A percentile compares a stretch with the other conserved stretches of the same genome.
phyloP scores from a whole-genome alignment of 2,329 filamentous ascomycete species.

The Dryadomyces quercivorus region DNA sequence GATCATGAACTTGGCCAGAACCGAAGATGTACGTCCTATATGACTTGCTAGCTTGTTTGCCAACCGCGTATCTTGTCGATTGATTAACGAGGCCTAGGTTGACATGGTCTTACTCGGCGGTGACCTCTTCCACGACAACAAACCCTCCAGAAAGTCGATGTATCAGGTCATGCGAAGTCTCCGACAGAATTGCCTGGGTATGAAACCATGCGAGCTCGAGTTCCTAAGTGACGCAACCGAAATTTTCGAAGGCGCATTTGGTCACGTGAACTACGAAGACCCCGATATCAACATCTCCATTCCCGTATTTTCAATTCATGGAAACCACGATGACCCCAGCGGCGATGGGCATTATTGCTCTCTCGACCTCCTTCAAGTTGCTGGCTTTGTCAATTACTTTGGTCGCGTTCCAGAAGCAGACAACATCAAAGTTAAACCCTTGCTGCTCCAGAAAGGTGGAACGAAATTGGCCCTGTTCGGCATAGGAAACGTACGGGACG shows the following conservation, averaged over 20 bases:
- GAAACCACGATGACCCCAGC: constrained; percentile 97
- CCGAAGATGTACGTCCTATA: constrained; percentile 50
- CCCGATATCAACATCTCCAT: constrained; percentile 95
- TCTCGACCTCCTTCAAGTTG: constrained; percentile 80
- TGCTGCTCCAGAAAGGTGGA: constrained; percentile 82
- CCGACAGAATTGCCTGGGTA: constrained; percentile 84
- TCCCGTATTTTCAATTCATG: constrained; percentile 95
- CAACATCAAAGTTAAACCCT: constrained; percentile 83
- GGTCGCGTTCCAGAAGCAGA: constrained; percentile 85
- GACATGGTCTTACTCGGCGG: constrained; percentile 95
- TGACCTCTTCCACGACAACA: constrained; percentile 96
- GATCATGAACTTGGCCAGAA: constrained; percentile 77
- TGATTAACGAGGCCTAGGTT: constrained; percentile 33
- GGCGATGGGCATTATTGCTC: constrained; percentile 88
- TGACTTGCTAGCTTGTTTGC: background rate
- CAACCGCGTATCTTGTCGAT: background rate
- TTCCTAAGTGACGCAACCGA: constrained; percentile 88
- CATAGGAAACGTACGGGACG: constrained; percentile 90
- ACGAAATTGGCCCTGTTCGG: constrained; percentile 92
- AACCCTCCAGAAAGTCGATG: constrained; percentile 88
- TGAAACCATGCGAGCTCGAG: constrained; percentile 90
- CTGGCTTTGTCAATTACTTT: constrained; percentile 91
- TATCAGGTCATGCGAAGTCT: constrained; percentile 95
- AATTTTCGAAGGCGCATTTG: constrained; percentile 79
- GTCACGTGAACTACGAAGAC: constrained; percentile 96